These are phyloP conservation scores for Arthroderma uncinatum DNA, from an alignment of 2,329 filamentous ascomycete species.

Conservation along the genomic window DNA sequence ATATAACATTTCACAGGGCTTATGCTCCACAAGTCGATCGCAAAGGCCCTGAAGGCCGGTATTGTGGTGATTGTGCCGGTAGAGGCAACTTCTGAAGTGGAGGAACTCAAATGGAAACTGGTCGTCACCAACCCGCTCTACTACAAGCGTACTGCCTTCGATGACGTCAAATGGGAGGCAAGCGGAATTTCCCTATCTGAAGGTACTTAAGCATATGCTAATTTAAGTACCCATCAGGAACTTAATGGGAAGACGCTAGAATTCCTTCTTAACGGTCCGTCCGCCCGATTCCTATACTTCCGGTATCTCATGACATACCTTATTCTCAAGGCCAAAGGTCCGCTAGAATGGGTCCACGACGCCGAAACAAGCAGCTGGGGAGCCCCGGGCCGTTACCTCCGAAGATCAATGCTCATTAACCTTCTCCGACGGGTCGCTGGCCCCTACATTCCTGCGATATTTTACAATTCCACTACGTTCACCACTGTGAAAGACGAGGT, in stretches of 20 bases:
- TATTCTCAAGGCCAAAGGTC: conserved; percentile 5
- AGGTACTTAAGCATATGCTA: conserved; percentile 6
- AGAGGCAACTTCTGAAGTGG: conserved; percentile 5
- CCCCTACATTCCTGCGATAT: conserved; percentile 3
- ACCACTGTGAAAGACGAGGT: neutral
- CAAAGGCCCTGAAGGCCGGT: conserved; percentile 12
- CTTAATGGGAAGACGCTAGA: conserved; percentile 13
- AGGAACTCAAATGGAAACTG: conserved; percentile 12
- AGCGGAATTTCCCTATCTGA: neutral
- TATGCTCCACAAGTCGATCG: conserved; percentile 10
- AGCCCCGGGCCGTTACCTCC: conserved; percentile 8
- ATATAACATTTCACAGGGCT: neutral
- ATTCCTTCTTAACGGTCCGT: conserved; percentile 16
- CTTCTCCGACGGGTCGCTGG: conserved; percentile 7
- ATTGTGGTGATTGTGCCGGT: conserved; percentile 15
- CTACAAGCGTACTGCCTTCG: neutral
- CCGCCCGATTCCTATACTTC: conserved; percentile 17
- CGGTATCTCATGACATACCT: conserved; percentile 18
- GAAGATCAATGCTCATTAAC: conserved; percentile 5
- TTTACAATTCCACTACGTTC: neutral
- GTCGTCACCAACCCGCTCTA: conserved; percentile 12
- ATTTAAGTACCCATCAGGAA: conserved; percentile 12
- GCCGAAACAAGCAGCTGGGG: conserved; percentile 4
- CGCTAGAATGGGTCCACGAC: conserved; percentile 4
- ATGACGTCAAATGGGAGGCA: conserved; percentile 6